phyloP scores from a whole-genome alignment of 345 rosid species.

The Populus nigra region DNA sequence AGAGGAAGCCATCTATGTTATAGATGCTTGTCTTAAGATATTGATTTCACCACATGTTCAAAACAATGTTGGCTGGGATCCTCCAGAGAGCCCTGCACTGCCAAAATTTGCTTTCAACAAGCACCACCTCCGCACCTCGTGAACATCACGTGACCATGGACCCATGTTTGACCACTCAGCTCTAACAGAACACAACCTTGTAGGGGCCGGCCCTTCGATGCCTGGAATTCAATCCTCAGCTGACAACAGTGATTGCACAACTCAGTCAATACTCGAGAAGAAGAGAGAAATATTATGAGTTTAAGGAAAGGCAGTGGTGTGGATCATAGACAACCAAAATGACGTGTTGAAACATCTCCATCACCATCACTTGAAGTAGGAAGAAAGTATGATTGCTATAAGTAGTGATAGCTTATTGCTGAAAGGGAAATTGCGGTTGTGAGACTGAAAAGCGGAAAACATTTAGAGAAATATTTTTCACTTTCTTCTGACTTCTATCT shows the following conservation, averaged over 20 bases:
- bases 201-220: constrained; percentile 56
- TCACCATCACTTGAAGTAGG: neutral
- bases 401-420: constrained; percentile 18
- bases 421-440: constrained; percentile 10
- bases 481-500: constrained; percentile 37
- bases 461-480: constrained; percentile 8
- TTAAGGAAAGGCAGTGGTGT: neutral
- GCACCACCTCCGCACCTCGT: constrained; percentile 21
- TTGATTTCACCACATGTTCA: neutral
- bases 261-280: constrained; percentile 4
- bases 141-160: constrained; percentile 47
- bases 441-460: constrained; percentile 10
- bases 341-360: neutral
- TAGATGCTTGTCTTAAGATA: neutral
- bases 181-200: constrained; percentile 31
- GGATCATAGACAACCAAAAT: neutral
- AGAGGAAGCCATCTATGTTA: neutral
- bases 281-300: neutral
- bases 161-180: constrained; percentile 42
- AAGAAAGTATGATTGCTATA: constrained; percentile 9
- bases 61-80: neutral
- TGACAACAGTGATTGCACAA: constrained; percentile 19
- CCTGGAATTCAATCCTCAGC: constrained; percentile 23
- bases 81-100: neutral
- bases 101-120: constrained; percentile 1